Percentiles rank a stretch among this genome's conserved stretches.
phyloP scores from a whole-genome alignment of 805 yeast species.

The Candida sphagnicola region DNA sequence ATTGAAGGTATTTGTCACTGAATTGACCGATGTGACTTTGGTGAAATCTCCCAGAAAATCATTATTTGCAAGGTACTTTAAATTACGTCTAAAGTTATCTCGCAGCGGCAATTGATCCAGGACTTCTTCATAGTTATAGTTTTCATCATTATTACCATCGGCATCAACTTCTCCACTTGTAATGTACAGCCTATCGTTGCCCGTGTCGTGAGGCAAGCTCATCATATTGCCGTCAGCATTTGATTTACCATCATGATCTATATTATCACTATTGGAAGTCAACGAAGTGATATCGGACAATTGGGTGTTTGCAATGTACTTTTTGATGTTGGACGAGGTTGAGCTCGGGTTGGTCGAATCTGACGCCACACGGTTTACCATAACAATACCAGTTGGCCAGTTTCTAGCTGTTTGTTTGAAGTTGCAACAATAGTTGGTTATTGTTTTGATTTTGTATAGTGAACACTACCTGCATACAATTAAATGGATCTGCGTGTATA shows the following conservation, averaged over 20 bases:
- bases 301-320: neutral
- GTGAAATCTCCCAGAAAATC: constrained; percentile 22
- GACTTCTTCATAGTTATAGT: too few relatives aligned
- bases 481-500: too few relatives aligned
- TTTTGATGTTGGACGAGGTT: constrained; percentile 2
- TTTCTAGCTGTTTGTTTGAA: neutral
- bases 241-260: neutral
- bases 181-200: too few relatives aligned
- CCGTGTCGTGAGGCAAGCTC: too few relatives aligned
- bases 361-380: neutral
- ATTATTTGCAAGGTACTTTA: constrained; percentile 30
- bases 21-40: constrained; percentile 13
- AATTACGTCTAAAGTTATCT: constrained; percentile 14
- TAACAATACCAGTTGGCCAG: neutral
- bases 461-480: too few relatives aligned
- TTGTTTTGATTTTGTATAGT: constrained; percentile 3
- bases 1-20: constrained; percentile 43
- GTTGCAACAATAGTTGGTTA: neutral
- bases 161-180: too few relatives aligned
- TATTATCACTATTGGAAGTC: neutral
- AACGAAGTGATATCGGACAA: constrained; percentile 2
- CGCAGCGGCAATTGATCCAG: too few relatives aligned
- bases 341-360: constrained; percentile 4
- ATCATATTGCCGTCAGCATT: too few relatives aligned
- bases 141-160: too few relatives aligned